These are phyloP conservation scores for Drechslerella coelobrocha DNA, from an alignment of 2,329 filamentous ascomycete genomes.

Conservation along the genomic window DNA sequence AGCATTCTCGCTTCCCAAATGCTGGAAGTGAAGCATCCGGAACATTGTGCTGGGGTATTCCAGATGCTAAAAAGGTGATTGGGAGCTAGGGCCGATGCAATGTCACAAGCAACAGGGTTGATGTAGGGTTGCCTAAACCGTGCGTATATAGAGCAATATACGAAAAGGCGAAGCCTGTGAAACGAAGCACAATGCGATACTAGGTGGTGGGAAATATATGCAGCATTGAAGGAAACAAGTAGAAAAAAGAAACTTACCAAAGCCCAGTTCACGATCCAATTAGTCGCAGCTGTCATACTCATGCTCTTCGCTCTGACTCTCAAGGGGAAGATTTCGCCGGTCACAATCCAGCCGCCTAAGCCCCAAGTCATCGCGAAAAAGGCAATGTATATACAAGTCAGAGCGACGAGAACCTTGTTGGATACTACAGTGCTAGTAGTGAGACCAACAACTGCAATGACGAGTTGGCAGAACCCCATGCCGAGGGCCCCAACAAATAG, in stretches of 20 bases:
- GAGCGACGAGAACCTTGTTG: constrained; percentile 69
- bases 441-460: constrained; percentile 70
- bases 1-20: constrained; percentile 34
- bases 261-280: constrained; percentile 79
- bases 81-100: constrained; percentile 1
- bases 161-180: constrained; percentile 13
- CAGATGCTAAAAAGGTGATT: constrained; percentile 20
- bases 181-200: constrained; percentile 34
- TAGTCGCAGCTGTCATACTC: constrained; percentile 75
- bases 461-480: constrained; percentile 72
- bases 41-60: constrained; percentile 6
- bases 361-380: constrained; percentile 83
- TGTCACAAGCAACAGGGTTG: constrained; percentile 14
- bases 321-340: constrained; percentile 73
- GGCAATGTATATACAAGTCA: constrained; percentile 76
- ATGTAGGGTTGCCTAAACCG: constrained; percentile 42
- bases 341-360: constrained; percentile 77
- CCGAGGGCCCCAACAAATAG: constrained; percentile 76
- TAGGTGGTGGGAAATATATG: constrained; percentile 1
- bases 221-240: constrained; percentile 3
- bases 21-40: constrained; percentile 29
- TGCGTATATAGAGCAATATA: background rate
- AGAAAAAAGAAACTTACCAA: constrained; percentile 62
- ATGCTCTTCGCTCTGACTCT: constrained; percentile 76
- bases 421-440: constrained; percentile 64